Base-by-base conservation (phyloP, 2,329 filamentous ascomycete species). In the Blastomyces silverae region DNA sequence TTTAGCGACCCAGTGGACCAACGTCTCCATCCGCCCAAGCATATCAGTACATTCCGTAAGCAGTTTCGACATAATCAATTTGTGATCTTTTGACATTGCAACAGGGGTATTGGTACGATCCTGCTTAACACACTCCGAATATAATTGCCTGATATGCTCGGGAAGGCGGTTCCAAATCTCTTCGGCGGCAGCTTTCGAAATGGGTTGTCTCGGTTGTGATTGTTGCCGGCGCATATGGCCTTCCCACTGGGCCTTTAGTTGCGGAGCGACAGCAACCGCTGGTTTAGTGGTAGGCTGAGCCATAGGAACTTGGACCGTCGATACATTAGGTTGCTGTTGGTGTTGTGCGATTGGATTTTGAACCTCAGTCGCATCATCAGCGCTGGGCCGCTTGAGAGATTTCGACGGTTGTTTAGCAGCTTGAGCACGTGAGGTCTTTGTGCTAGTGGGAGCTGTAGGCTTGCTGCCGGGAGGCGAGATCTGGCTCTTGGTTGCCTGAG, bases 311-410 rank as follows among this genome's bases (percentile, higher is more conserved):
- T 73, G 73, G 28, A 66, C 66, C 39, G 72, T 62, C 52, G 69
- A 52, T 44, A 66, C 25, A 53, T 74, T 72, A 28, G 66, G 65
- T 37, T 31, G 28, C 2, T 61, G 58, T 44, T 71, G 66, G 50
- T 71, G 69, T 55, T 76, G 71, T 2, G 69, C 52, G 64, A 77
- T 76, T 8, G 76, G 76, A 66, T 78, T 75, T 57, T 76, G 76
- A 42, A 75, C 69, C 64, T 81, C 80, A 46, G 77, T 70, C n/a
- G 76, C 71, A 69, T 83, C 81, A 68, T 83, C 81, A 64, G 74
- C 76, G 64, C 71, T 76, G 3, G 77, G 70, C 66, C 81, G 74
- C 70, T 80, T 81, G 31, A 78, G 64, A 44, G 70, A 78, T 65
- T 77, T 78, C 17, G 75, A 68, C n/a, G 72, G 65, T 63, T 73